Base-by-base conservation (phyloP, 2,329 filamentous ascomycete species). In the Rhexocercosporidium sp. region DNA sequence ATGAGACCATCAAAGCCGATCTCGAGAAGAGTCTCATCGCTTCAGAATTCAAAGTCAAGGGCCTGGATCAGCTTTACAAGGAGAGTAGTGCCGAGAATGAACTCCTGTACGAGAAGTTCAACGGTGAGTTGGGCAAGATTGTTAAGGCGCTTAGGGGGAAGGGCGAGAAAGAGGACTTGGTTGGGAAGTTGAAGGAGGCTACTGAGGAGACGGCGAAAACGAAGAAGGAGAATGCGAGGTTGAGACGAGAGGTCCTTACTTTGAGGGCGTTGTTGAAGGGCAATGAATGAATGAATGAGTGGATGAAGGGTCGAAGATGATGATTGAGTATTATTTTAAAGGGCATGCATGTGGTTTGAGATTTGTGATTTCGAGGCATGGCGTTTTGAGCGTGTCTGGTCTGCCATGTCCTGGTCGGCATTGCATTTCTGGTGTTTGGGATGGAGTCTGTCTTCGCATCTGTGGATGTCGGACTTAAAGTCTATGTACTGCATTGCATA, bases 71-170 rank as follows among this genome's bases (percentile, higher is more conserved):
- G 79, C 82, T 97, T 61, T 97, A 96, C 81, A 92, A 93, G 71
- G 93, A 97, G 76, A 88, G 90, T 18, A 93, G 90, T 73, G 92
- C 93, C 0, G 95, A 98, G 82, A 98, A 97, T 74, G 94, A 97
- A 80, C 87, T 95, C 34, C 83, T 98, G 64, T 97, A 97, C 78
- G 92, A 95, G 72, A 90, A 90, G 68, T 97, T 97, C 82, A 97
- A 97, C 75, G 87, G 89, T n/a, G 95, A 97, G 80, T 82, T 98
- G 57, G 91, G 88, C 73, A 93, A 92, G 81, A 92, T 97, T 68
- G 84, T 94, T 51, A 91, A 88, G 77, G 92, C 90, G 47, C 84
- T 96, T 57, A 90, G 90, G 71, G 87, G 88, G 3, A 90, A 91
- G 59, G 91, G 93, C 49, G 93, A 92, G 12, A 92, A 92, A 73